Evolutionary conservation across 257 asterid genomes (phyloP), one percentile per base, ranked within the genome.

Genomic region (Solanum dulcamara): DNA sequence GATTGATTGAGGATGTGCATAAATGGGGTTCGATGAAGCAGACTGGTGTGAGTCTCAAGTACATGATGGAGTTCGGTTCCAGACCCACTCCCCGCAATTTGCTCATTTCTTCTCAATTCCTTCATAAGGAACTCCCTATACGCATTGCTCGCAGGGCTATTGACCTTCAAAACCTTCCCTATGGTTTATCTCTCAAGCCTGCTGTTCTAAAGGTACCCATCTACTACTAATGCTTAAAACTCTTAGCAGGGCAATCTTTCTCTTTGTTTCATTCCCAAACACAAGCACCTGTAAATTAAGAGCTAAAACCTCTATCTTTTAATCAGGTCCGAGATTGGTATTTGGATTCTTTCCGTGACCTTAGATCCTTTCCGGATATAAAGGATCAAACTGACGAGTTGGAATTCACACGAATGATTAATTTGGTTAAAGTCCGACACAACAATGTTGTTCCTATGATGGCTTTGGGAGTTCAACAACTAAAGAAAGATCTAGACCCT

Each of bases 401-500:
- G 85, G 93, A 94, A 33, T 96, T 96, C 85, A 96, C 99, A 0
- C 88, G 89, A 89, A 94, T 95, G 97, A 94, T 96, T 85, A 94
- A 92, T 91, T 89, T 91, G 98, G 89, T 96, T 75, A 96, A 95
- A 92, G 99, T 96, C 84, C 92, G 98, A 87, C 98, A 95, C 91
- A 96, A 96, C 88, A 94, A 96, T 84, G 98, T 96, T 84, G 98
- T 96, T 64, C 98, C 99, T 30, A 95, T 91, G 93, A 95, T 96
- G 98, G 98, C 99, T 60, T 85, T 96, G 93, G 99, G 99, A 51
- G 97, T 96, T 68, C 98, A 96, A 80, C 98, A 96, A 92, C 86
- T 96, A 85, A 96, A 95, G 88, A 93, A 95, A 81, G 95, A 91
- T 67, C 89, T 96, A 46, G 81, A 87, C 86, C 93, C 89, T 24